These are phyloP conservation scores for Bipolaris sorokiniana DNA, from an alignment of 2,329 filamentous ascomycete species.

Conservation along the genomic window DNA sequence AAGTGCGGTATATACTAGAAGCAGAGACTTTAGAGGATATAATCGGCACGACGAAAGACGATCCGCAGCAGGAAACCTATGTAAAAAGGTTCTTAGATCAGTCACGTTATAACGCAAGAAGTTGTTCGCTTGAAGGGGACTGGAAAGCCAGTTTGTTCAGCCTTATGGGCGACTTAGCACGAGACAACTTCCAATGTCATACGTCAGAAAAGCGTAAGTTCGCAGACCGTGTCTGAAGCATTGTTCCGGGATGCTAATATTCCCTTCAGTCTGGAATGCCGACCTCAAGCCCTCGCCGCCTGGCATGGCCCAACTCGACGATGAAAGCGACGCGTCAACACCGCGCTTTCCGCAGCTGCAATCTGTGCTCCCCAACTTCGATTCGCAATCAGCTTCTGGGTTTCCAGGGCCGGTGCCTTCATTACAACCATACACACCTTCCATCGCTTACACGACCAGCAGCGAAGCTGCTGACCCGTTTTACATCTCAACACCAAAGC, in stretches of 20 bases:
- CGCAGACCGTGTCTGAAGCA: constrained; percentile 1
- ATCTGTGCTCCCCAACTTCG: constrained; percentile 12
- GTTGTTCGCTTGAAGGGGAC: constrained; percentile 25
- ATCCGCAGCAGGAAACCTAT: constrained; percentile 4
- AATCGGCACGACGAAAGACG: background rate
- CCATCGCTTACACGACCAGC: constrained; percentile 22
- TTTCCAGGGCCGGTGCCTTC: constrained; percentile 21
- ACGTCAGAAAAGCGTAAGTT: constrained; percentile 25
- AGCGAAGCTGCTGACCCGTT: constrained; percentile 27
- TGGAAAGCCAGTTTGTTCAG: constrained; percentile 22
- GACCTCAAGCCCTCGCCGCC: constrained; percentile 22
- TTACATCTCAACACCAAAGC: constrained; percentile 27
- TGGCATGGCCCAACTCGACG: constrained; percentile 1
- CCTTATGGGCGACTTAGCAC: constrained; percentile 14
- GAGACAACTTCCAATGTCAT: constrained; percentile 15
- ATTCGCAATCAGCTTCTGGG: constrained; percentile 9
- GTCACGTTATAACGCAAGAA: constrained; percentile 15
- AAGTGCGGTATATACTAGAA: constrained; percentile 23
- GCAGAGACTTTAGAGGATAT: constrained; percentile 14
- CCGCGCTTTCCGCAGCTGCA: constrained; percentile 11
- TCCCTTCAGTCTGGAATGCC: constrained; percentile 20
- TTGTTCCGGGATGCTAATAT: constrained; percentile 5
- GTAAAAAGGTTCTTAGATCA: constrained; percentile 12
- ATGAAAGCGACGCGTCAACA: constrained; percentile 9
- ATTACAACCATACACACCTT: constrained; percentile 15